These are phyloP conservation scores for Rubia tinctorum DNA, from an alignment of 305 asterid genomes.

Conservation along the genomic window DNA sequence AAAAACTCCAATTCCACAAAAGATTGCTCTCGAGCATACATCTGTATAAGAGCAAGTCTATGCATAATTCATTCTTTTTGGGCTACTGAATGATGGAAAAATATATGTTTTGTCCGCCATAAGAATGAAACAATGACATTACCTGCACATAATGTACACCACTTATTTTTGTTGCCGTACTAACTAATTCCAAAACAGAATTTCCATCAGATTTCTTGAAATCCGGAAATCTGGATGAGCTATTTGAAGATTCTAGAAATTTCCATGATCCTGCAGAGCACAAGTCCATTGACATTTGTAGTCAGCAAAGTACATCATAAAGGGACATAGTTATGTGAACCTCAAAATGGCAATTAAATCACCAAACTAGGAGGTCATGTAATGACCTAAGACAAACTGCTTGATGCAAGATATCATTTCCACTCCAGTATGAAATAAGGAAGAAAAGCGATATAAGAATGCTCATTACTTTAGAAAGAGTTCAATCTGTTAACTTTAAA, in stretches of 20 bases:
- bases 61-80: neutral
- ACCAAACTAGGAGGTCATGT: neutral
- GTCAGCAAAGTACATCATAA: neutral
- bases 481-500: neutral
- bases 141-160: constrained; percentile 99
- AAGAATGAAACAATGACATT: constrained; percentile 13
- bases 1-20: neutral
- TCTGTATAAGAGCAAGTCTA: neutral
- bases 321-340: constrained; percentile 15
- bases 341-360: neutral
- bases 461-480: neutral
- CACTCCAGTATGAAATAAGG: neutral
- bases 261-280: constrained; percentile 81
- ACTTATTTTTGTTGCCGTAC: constrained; percentile 83
- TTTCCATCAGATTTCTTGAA: constrained; percentile 78
- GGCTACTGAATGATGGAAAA: neutral
- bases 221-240: constrained; percentile 78
- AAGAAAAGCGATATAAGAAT: neutral
- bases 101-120: neutral
- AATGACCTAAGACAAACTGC: neutral
- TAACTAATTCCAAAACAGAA: constrained; percentile 78
- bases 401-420: neutral
- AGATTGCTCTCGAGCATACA: neutral
- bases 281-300: constrained; percentile 16
- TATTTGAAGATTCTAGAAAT: constrained; percentile 65